These are phyloP conservation scores for Fusarium cyanostomum DNA, from an alignment of 2,329 filamentous ascomycete species.

Conservation along the genomic window DNA sequence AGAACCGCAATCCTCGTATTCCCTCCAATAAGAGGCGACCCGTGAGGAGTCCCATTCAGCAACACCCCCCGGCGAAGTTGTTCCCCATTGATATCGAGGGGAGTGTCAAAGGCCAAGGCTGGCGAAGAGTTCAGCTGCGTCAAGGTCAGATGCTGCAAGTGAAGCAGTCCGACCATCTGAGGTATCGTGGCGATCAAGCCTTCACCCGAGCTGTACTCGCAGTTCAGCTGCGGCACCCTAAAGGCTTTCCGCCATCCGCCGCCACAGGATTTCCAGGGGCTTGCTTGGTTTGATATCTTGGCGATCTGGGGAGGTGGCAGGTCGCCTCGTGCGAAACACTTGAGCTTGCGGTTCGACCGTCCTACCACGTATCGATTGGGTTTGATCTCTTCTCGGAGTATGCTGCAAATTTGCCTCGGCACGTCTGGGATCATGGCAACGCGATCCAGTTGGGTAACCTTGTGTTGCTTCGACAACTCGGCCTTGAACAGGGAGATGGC, in stretches of 20 bases:
- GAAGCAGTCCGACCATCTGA: conserved; percentile 11
- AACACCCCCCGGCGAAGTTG: neutral
- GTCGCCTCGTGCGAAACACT: conserved; percentile 4
- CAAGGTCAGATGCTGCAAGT: conserved; percentile 2
- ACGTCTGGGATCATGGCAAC: conserved; percentile 3
- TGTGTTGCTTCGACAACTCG: neutral
- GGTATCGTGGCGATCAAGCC: conserved; percentile 9
- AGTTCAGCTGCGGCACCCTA: neutral
- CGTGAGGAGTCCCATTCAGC: neutral
- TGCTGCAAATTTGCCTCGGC: neutral
- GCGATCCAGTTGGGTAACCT: neutral
- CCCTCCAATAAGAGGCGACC: neutral
- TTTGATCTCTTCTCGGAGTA: conserved; percentile 2
- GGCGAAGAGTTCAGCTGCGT: neutral
- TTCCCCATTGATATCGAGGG: neutral
- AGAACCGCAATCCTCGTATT: conserved; percentile 8
- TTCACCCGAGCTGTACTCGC: conserved; percentile 5
- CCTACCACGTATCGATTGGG: conserved; percentile 6
- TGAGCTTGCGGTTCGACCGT: neutral
- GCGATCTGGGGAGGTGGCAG: neutral
- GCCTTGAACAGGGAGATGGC: conserved; percentile 8
- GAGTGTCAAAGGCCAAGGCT: neutral
- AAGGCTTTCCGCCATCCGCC: conserved; percentile 7
- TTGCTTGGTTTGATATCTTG: neutral
- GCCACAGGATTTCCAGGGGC: neutral